These are phyloP conservation scores for Mallotus japonicus DNA, from an alignment of 441 rosid genomes.

Conservation along the genomic window DNA sequence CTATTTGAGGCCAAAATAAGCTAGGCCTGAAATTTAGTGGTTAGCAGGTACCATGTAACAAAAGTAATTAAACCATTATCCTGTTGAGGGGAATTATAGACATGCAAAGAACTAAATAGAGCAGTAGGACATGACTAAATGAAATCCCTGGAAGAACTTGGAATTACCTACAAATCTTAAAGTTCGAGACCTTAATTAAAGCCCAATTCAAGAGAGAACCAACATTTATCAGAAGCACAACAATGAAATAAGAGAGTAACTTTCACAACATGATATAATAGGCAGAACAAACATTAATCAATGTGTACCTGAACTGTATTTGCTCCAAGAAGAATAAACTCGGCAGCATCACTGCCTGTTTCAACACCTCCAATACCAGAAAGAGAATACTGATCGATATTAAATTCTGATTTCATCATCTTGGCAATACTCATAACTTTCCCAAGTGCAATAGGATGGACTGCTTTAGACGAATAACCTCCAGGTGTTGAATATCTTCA, in stretches of 20 bases:
- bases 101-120: background rate
- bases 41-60: background rate
- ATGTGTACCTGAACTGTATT: conserved; percentile 78
- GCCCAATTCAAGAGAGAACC: background rate
- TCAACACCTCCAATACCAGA: conserved; percentile 97
- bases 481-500: conserved; percentile 96
- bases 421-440: conserved; percentile 89
- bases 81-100: background rate
- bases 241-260: background rate
- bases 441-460: conserved; percentile 87
- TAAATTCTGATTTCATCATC: conserved; percentile 81
- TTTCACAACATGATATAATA: background rate
- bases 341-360: conserved; percentile 89
- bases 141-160: background rate
- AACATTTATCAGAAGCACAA: background rate
- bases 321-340: conserved; percentile 90
- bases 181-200: background rate
- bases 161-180: background rate
- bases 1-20: background rate
- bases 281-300: background rate
- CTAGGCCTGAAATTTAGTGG: background rate
- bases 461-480: conserved; percentile 90
- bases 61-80: background rate
- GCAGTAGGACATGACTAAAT: background rate
- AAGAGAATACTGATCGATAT: conserved; percentile 53